Conservation (phyloP, 1,284 basidiomycete species). For the Golubevia sp. region DNA sequence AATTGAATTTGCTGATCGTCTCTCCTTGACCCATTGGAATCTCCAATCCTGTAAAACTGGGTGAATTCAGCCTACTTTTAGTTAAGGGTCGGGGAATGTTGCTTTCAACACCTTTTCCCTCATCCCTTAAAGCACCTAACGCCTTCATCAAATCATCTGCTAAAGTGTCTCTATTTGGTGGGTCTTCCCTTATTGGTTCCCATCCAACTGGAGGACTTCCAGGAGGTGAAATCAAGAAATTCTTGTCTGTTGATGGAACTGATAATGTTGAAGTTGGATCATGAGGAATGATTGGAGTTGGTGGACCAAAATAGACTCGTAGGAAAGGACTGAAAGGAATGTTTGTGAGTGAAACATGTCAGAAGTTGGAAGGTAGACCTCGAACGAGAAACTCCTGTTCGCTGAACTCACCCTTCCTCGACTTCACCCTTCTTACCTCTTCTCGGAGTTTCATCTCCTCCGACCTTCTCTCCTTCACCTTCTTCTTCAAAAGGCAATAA, state of each 20-base stretch:
- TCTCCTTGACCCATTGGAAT: conserved; percentile 13
- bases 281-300: conserved; percentile 1
- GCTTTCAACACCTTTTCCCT: conserved; percentile 28
- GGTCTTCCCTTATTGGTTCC: conserved; percentile 89
- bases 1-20: not conserved
- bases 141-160: conserved; percentile 80
- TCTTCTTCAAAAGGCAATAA: conserved; percentile 29
- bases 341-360: not conserved
- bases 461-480: no score
- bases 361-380: not conserved
- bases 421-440: conserved; percentile 2
- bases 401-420: conserved; percentile 1
- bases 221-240: conserved; percentile 96
- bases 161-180: conserved; percentile 82
- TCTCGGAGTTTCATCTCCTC: conserved; percentile 6
- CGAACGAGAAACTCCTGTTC: not conserved
- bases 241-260: conserved; percentile 77
- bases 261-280: conserved; percentile 17
- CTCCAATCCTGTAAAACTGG: not conserved
- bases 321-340: conserved; percentile 7
- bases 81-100: conserved; percentile 12
- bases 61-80: not conserved
- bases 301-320: conserved; percentile 13
- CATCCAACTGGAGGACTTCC: conserved; percentile 97
- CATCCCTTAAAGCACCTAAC: conserved; percentile 41